These are phyloP conservation scores for Starmera pachycereana DNA, from an alignment of 805 yeast species.

Conservation along the genomic window DNA sequence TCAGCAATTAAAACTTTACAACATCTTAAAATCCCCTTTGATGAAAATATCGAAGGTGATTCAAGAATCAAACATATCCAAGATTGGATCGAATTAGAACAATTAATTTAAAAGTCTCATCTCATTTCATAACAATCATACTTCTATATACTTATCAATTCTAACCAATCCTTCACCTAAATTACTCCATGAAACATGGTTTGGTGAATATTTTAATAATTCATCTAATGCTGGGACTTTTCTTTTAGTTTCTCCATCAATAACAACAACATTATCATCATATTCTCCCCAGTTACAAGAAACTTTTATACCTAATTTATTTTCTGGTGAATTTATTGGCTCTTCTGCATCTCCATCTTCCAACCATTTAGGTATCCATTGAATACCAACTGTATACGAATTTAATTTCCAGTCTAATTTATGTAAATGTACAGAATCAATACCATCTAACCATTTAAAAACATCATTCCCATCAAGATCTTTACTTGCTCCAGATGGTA, in stretches of 20 bases:
- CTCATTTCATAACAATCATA: slow-evolving; percentile 16
- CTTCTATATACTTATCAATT: slow-evolving; percentile 37
- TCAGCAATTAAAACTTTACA: slow-evolving; percentile 19
- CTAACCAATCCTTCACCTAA: slow-evolving; percentile 58
- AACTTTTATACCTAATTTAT: slow-evolving; percentile 44
- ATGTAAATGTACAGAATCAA: slow-evolving; percentile 53
- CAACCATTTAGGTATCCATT: slow-evolving; percentile 63
- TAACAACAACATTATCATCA: slow-evolving; percentile 28
- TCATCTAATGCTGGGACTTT: slow-evolving; percentile 68
- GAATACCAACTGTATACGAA: slow-evolving; percentile 49
- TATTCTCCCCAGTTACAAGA: slow-evolving; percentile 77
- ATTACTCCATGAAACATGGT: slow-evolving; percentile 55
- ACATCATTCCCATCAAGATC: slow-evolving; percentile 32
- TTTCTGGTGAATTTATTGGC: slow-evolving; percentile 18
- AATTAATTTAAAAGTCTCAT: slow-evolving; percentile 3
- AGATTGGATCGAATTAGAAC: slow-evolving; percentile 13
- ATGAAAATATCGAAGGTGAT: slow-evolving; percentile 8
- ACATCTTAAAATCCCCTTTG: slow-evolving; percentile 14
- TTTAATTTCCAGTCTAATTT: slow-evolving; percentile 49
- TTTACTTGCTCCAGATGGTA: slow-evolving; percentile 16
- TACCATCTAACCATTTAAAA: slow-evolving; percentile 50
- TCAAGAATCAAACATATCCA: slow-evolving; percentile 11
- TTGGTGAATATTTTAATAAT: slow-evolving; percentile 55
- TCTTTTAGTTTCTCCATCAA: slow-evolving; percentile 27
- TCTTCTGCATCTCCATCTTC: slow-evolving; percentile 22